Evolutionary conservation across 23 red algal species (phyloP).

Genomic region (Gracilaria domingensis): DNA sequence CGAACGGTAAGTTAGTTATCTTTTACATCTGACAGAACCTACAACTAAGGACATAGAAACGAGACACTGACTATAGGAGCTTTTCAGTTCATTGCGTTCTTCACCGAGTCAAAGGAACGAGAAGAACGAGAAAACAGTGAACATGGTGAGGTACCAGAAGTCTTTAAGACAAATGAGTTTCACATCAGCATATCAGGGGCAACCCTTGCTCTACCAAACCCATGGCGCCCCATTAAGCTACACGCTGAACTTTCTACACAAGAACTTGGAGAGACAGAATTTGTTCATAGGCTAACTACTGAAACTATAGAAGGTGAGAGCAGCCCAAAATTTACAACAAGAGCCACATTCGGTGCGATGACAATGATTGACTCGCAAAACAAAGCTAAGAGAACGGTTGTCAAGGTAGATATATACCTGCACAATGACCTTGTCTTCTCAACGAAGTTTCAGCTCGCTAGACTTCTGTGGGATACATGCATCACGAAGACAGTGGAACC

Average conservation of each 20-base stretch:
- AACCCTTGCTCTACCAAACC: constrained; percentile 16
- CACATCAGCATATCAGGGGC: constrained; percentile 37
- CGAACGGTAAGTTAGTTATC: constrained; percentile 1
- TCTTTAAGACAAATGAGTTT: constrained; percentile 41
- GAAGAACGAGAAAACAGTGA: constrained; percentile 11
- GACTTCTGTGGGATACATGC: constrained; percentile 38
- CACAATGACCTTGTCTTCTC: background rate
- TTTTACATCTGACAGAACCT: background rate
- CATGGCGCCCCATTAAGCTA: constrained; percentile 20
- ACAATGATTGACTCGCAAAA: constrained; percentile 33
- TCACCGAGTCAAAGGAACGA: background rate
- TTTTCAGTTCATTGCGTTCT: constrained; percentile 4
- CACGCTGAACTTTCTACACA: constrained; percentile 27
- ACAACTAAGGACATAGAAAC: background rate
- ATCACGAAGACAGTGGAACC: constrained; percentile 26
- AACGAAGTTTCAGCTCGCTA: constrained; percentile 15
- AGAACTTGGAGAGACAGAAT: background rate
- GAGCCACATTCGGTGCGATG: constrained; percentile 30
- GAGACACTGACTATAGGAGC: background rate
- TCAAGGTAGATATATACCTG: constrained; percentile 45
- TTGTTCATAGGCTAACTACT: constrained; percentile 38
- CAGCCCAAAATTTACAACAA: constrained; percentile 35
- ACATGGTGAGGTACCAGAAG: constrained; percentile 44
- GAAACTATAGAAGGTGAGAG: constrained; percentile 19
- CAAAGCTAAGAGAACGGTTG: constrained; percentile 20